Base-by-base conservation (phyloP, 2,329 filamentous ascomycete species). In the Xylariaceae sp. region DNA sequence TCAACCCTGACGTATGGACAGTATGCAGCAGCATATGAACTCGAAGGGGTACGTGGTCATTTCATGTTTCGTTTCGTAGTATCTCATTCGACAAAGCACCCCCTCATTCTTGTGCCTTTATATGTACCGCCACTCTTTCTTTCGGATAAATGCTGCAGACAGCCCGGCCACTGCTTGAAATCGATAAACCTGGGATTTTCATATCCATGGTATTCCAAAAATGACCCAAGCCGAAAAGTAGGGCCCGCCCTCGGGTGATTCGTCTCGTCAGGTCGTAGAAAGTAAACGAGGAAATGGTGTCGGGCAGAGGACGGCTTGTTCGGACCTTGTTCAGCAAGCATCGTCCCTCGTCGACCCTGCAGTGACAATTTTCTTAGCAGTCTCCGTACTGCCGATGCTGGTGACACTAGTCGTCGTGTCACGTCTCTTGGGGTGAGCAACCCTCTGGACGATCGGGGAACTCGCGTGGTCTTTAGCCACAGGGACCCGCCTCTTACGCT, bases 321-420 rank as follows among this genome's bases (percentile, higher is more conserved):
- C n/a, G n/a, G n/a, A n/a, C n/a, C 28, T 23, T n/a, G 2, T 24
- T 24, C 11, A 24, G 21, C 21, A 24, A 6, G 23, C n/a, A 24
- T 8, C 14, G 23, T 28, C 36, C 43, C 17, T 50, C 36, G 54
- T 46, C 60, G 62, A 43, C 59, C 59, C 44, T 63, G 57, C 34
- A 66, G 38, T 52, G 27, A 62, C 47, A 13, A 76, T 55, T 55
- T 78, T 78, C 62, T 79, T 81, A 27, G 78, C 78, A 30, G 78
- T 82, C 50, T 81, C 78, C 1, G 74, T 78, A 53, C 76, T 81
- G 21, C 71, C 73, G 18, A 76, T 73, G 48, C 74, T 79, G 1
- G 73, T 73, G 24, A 76, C 72, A 48, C 74, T 79, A 1, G 72
- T 73, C 49, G 78, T 76, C 1, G 77, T 81, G 48, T 77, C 74